Evolutionary conservation across 805 yeast species (phyloP).

Genomic region (Tetrapisispora taiwanensis): DNA sequence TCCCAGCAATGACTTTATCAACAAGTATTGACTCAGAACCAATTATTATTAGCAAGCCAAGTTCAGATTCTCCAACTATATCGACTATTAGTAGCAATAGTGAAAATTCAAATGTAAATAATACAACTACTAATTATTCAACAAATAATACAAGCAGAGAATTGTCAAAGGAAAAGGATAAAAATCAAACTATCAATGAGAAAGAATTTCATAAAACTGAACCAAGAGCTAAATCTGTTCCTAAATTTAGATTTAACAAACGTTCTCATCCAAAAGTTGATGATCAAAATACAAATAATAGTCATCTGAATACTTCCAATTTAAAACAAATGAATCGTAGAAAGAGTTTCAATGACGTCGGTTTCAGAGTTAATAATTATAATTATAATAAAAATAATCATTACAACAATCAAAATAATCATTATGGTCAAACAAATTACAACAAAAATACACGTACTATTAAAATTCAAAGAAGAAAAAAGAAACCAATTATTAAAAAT

Average conservation of each 20-base stretch:
- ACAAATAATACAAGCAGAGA: slow-evolving; percentile 1
- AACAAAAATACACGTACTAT: slow-evolving; percentile 15
- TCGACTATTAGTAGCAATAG: background rate
- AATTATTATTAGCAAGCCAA: background rate
- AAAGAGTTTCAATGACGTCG: slow-evolving; percentile 6
- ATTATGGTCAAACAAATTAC: slow-evolving; percentile 7
- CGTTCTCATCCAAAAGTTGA: slow-evolving; percentile 13
- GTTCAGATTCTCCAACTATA: background rate
- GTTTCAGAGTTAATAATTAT: slow-evolving; percentile 7
- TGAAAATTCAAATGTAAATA: background rate
- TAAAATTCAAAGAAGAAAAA: slow-evolving; percentile 17
- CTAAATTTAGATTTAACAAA: slow-evolving; percentile 23
- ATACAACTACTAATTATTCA: background rate
- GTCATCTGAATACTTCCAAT: background rate
- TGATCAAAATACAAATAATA: background rate
- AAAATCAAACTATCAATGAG: no score
- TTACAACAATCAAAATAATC: slow-evolving; percentile 10
- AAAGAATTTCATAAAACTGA: background rate
- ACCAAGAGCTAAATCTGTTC: slow-evolving; percentile 23
- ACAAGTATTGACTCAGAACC: slow-evolving; percentile 1
- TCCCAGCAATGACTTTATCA: slow-evolving; percentile 11
- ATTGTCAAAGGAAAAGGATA: background rate
- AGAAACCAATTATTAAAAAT: slow-evolving; percentile 22
- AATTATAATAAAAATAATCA: slow-evolving; percentile 6
- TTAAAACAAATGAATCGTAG: background rate